phyloP scores from a whole-genome alignment of 257 asterid genomes.

The Fraxinus americana region DNA sequence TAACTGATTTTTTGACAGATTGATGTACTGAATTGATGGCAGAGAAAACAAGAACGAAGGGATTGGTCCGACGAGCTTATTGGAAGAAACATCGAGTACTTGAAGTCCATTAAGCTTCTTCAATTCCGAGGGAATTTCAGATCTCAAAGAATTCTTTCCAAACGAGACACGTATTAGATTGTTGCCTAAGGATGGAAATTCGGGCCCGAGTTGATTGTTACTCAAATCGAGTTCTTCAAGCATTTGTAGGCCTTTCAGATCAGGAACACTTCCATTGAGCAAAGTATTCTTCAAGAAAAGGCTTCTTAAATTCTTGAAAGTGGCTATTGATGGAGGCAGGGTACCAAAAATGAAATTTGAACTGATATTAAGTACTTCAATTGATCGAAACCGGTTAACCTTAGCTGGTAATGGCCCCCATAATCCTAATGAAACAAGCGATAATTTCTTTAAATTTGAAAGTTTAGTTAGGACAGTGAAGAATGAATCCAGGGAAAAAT shows the following conservation, averaged over 20 bases:
- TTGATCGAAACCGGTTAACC: constrained; percentile 65
- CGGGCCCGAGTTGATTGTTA: constrained; percentile 60
- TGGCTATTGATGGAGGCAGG: constrained; percentile 62
- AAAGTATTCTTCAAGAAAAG: constrained; percentile 66
- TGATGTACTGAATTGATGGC: constrained; percentile 56
- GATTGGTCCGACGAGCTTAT: constrained; percentile 71
- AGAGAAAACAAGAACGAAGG: constrained; percentile 76
- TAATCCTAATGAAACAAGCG: constrained; percentile 72
- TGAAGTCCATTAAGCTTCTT: constrained; percentile 46
- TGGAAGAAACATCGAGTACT: constrained; percentile 66
- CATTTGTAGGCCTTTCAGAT: constrained; percentile 47
- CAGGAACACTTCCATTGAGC: constrained; percentile 76
- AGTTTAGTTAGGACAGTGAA: constrained; percentile 86
- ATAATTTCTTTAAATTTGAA: constrained; percentile 53
- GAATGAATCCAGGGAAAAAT: constrained; percentile 77
- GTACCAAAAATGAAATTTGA: constrained; percentile 69
- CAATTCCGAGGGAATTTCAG: constrained; percentile 61
- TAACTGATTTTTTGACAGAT: constrained; percentile 62
- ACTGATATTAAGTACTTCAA: constrained; percentile 61
- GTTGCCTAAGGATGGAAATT: constrained; percentile 59
- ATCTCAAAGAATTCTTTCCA: constrained; percentile 66
- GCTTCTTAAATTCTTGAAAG: constrained; percentile 49
- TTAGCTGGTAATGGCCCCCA: constrained; percentile 86
- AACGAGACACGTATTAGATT: constrained; percentile 46
- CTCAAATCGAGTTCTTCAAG: constrained; percentile 83